Evolutionary conservation across 163 green algal species (phyloP).

Genomic region (Volvox carteri): DNA sequence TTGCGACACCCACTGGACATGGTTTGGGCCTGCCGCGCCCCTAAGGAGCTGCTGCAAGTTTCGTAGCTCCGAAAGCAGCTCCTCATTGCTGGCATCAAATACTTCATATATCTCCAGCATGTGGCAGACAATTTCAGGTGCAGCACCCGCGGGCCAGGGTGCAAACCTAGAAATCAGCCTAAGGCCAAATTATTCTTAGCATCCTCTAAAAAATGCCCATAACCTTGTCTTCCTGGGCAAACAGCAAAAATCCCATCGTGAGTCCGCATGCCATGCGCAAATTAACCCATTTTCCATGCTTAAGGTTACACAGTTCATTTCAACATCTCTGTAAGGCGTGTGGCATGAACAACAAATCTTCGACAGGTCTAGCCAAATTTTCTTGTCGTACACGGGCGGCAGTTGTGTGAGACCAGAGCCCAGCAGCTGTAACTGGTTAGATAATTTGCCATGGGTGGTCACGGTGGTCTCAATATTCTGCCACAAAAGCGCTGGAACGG

Average conservation of each 20-base stretch:
- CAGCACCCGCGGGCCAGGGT: constrained; percentile 19
- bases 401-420: too few species aligned
- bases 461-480: constrained; percentile 96
- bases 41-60: constrained; percentile 44
- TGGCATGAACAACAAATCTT: not conserved
- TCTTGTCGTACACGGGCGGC: not conserved
- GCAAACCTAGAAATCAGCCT: not conserved
- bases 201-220: too few species aligned
- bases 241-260: too few species aligned
- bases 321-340: not conserved
- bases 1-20: constrained; percentile 41
- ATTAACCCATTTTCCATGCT: not conserved
- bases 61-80: constrained; percentile 38
- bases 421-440: too few species aligned
- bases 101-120: constrained; percentile 51
- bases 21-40: not conserved
- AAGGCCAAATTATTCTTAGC: not conserved
- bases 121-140: not conserved
- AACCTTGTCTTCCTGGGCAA: too few species aligned
- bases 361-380: constrained; percentile 8
- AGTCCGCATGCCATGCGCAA: not conserved
- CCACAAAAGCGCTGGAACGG: constrained; percentile 96
- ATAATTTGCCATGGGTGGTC: constrained; percentile 85
- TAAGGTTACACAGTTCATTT: not conserved
- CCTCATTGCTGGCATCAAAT: constrained; percentile 45